Evolutionary conservation across 495 filamentous ascomycete species (phyloP).

Genomic region (Darksidea phi): DNA sequence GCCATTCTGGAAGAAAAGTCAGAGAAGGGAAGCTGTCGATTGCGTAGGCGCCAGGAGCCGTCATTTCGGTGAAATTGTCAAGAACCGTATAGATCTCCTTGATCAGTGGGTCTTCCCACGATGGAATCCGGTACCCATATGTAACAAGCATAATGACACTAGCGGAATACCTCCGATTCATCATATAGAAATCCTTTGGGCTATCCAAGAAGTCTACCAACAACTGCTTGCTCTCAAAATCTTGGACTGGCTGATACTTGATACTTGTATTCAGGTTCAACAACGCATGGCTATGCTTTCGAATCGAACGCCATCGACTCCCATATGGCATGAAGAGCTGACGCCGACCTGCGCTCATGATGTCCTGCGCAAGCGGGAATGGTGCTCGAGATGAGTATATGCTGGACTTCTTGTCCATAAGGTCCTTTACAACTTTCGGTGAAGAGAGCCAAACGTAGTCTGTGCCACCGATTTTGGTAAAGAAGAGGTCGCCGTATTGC

Average conservation of each 20-base stretch:
- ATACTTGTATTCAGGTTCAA: slow-evolving; percentile 32
- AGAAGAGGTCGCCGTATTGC: slow-evolving; percentile 33
- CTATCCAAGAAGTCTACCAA: slow-evolving; percentile 35
- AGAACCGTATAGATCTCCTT: slow-evolving; percentile 33
- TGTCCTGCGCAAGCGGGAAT: slow-evolving; percentile 35
- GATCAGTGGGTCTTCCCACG: slow-evolving; percentile 31
- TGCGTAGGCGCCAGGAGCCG: slow-evolving; percentile 31
- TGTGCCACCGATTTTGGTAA: slow-evolving; percentile 34
- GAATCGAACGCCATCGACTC: slow-evolving; percentile 32
- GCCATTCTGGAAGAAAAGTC: slow-evolving; percentile 25
- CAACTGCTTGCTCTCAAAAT: slow-evolving; percentile 41
- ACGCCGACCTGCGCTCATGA: slow-evolving; percentile 23
- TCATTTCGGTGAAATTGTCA: slow-evolving; percentile 34
- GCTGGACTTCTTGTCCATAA: slow-evolving; percentile 33
- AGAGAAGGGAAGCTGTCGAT: slow-evolving; percentile 35
- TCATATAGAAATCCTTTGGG: slow-evolving; percentile 33
- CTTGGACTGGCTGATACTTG: slow-evolving; percentile 39
- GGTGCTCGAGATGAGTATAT: slow-evolving; percentile 37
- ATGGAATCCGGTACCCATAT: slow-evolving; percentile 35
- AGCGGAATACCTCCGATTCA: slow-evolving; percentile 36
- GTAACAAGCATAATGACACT: slow-evolving; percentile 39
- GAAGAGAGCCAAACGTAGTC: slow-evolving; percentile 34
- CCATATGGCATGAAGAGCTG: slow-evolving; percentile 38
- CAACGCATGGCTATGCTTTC: slow-evolving; percentile 38
- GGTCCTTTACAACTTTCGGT: slow-evolving; percentile 29